Base-by-base conservation (phyloP, 2,329 filamentous ascomycete genomes). In the Aureobasidium sp. region DNA sequence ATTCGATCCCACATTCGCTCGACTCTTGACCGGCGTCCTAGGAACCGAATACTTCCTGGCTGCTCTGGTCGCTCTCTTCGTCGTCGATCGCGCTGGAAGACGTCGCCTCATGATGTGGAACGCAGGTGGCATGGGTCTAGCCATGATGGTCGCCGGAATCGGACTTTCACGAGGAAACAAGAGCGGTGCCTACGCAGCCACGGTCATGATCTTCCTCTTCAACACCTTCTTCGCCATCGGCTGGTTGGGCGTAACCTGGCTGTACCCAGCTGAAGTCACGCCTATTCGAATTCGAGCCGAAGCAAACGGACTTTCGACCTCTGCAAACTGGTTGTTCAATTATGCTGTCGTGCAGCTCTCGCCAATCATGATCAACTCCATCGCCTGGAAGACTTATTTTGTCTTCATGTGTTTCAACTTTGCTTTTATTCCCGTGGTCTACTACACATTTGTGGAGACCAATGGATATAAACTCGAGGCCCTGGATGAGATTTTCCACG, bases 371-470 rank as follows among this genome's bases (percentile, higher is more conserved):
- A 83, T 86, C 65, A 73, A 79, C 62, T 82, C 74, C 62, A 87
- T 87, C 62, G 72, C 75, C 14, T 80, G 82, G 73, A 76, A 83
- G 68, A 86, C 84, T 0, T 86, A 87, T 70, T 81, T 82, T 67
- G 82, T 88, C 64, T 88, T 87, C 67, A 84, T 85, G 39, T 59
- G 60, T 11, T 85, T 87, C 74, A 87, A 87, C 70, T 79, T 81
- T 65, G 75, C 81, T 66, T 84, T 85, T 70, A 77, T 85, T 0
- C 83, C 83, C 0, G 67, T 63, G 42, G 67, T 70, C 20, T 73
- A 72, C 64, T 72, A 70, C n/a, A 68, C 27, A 22, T 51, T 60
- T 42, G 45, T 60, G 3, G 68, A 70, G 49, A 71, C 69, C 0
- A 68, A 66, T 45, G 67, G 68, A 22, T 58, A 70, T 41, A 68